A percentile compares a stretch with the other conserved stretches of the same genome.
These are phyloP conservation scores for Martiniozyma abietophila DNA, from an alignment of 805 yeast species.

Conservation along the genomic window DNA sequence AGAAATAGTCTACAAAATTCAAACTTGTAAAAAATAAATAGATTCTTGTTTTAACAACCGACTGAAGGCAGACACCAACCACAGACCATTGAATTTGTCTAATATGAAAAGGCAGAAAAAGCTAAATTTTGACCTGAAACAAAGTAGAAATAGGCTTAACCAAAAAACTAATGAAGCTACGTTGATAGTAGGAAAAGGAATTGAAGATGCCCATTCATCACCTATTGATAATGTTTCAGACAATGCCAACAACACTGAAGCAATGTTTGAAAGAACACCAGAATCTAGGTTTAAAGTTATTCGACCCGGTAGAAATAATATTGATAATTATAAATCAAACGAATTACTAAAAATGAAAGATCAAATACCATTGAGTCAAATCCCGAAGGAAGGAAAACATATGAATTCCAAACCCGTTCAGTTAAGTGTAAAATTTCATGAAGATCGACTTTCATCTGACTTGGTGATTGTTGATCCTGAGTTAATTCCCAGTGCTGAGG, in stretches of 20 bases:
- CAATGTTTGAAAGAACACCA: not conserved
- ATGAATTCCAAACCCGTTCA: constrained; percentile 27
- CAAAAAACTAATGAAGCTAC: constrained; percentile 28
- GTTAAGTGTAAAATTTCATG: constrained; percentile 54
- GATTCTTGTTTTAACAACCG: not conserved
- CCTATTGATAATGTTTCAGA: not conserved
- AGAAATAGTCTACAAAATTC: too few species aligned
- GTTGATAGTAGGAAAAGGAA: constrained; percentile 21
- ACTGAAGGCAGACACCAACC: not conserved
- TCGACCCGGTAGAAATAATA: too few species aligned
- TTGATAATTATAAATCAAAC: too few species aligned
- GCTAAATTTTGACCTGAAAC: constrained; percentile 20
- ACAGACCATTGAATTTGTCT: too few species aligned
- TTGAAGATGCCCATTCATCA: constrained; percentile 1
- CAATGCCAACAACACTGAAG: not conserved
- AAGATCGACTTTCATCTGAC: constrained; percentile 44
- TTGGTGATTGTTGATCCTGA: constrained; percentile 55
- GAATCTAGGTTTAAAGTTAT: too few species aligned
- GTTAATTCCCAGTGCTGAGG: constrained; percentile 50
- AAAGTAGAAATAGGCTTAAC: constrained; percentile 22
- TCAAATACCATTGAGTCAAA: not conserved
- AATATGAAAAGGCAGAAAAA: constrained; percentile 19
- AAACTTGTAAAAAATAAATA: constrained; percentile 1
- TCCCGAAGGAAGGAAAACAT: not conserved
- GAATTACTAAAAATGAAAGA: not conserved